These are phyloP conservation scores for Sporothrix inflata DNA, from an alignment of 2,329 filamentous ascomycete genomes.

Conservation along the genomic window DNA sequence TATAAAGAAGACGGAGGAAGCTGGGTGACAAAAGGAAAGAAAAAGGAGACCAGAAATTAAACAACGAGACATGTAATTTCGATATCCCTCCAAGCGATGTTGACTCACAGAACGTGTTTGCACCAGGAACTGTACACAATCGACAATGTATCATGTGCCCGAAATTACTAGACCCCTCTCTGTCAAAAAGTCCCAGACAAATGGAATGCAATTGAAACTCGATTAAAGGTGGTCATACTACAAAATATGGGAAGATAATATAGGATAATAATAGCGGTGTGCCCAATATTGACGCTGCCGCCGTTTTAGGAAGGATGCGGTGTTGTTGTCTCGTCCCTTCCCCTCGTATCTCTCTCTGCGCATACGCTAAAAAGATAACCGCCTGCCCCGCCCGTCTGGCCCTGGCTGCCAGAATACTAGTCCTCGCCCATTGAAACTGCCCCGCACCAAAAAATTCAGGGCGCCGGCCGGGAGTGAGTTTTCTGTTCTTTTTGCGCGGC, in stretches of 20 bases:
- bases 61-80: slow-evolving; percentile 3
- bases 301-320: slow-evolving; percentile 15
- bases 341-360: slow-evolving; percentile 9
- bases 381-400: slow-evolving; percentile 9
- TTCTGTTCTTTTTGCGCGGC: background rate
- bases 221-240: background rate
- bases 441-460: slow-evolving; percentile 27
- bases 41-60: background rate
- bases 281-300: slow-evolving; percentile 8
- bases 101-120: background rate
- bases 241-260: background rate
- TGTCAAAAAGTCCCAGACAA: background rate
- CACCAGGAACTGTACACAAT: background rate
- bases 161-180: background rate
- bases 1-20: background rate
- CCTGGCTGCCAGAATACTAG: slow-evolving; percentile 9
- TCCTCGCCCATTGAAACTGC: slow-evolving; percentile 15
- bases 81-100: background rate
- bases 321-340: slow-evolving; percentile 13
- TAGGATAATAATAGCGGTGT: background rate
- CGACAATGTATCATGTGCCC: background rate
- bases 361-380: slow-evolving; percentile 16
- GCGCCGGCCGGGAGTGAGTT: background rate
- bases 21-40: background rate
- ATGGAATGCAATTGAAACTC: slow-evolving; percentile 3